A percentile compares a stretch with the other conserved stretches of the same genome.
phyloP scores from a whole-genome alignment of 192 early-diverging fungal species.

The Podila epigama region DNA sequence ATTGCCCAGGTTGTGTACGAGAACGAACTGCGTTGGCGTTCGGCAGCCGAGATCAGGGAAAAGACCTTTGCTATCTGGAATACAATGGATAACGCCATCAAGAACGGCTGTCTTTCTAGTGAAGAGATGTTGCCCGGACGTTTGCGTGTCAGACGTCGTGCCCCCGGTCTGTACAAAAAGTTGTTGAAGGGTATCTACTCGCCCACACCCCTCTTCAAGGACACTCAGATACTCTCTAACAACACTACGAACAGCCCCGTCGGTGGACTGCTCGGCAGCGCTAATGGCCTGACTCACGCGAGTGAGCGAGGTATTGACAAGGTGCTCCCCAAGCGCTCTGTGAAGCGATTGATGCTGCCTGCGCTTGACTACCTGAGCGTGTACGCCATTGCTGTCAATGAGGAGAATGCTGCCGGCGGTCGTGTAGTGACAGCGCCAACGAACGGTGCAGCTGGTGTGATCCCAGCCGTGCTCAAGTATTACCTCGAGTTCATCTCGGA shows the following conservation, averaged over 20 bases:
- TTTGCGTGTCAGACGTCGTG: conserved; percentile 82
- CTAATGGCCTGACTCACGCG: conserved; percentile 5
- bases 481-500: conserved; percentile 95
- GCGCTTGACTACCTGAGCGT: conserved; percentile 91
- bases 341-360: conserved; percentile 71
- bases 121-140: conserved; percentile 78
- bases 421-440: conserved; percentile 94
- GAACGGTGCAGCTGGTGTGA: conserved; percentile 94
- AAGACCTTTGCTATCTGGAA: conserved; percentile 85
- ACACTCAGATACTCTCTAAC: conserved; percentile 6
- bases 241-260: no score
- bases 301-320: conserved; percentile 40
- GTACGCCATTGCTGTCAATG: conserved; percentile 96
- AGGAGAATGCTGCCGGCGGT: conserved; percentile 86
- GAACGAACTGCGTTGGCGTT: conserved; percentile 93
- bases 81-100: conserved; percentile 90
- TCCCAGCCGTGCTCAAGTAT: conserved; percentile 95
- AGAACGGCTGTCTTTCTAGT: conserved; percentile 72
- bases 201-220: conserved; percentile 44
- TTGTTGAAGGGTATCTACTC: conserved; percentile 80
- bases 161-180: conserved; percentile 87
- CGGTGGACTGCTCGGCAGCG: conserved; percentile 2
- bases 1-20: conserved; percentile 97
- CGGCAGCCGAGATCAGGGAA: conserved; percentile 78
- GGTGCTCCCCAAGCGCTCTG: conserved; percentile 53